Base-by-base conservation (phyloP, 176 grass and related monocot species). In the Musa acuminata region DNA sequence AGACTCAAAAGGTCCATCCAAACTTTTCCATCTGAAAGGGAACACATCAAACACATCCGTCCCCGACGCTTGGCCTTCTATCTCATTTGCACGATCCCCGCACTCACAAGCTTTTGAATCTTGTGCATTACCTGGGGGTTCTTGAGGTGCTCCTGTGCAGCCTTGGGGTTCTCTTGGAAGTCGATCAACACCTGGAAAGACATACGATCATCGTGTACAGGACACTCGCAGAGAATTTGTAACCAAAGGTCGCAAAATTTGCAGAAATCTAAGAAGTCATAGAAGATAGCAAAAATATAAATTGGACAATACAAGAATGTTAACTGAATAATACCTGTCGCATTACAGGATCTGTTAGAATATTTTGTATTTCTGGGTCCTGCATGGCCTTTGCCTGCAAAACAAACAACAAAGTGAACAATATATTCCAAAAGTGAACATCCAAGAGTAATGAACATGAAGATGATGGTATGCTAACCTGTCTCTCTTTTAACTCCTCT, bases 341-440 rank as follows among this genome's bases (percentile, higher is more conserved):
- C 93, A 96, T 96, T 9, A 92, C 86, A 9, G 93, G 93, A 67
- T 96, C 89, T 13, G 79, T 87, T 54, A 96, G 75, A 64, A 92
- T 96, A 71, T 78, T 80, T 80, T 96, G 93, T 71, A 96, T 88
- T 70, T 96, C 93, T 64, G 93, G 93, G n/a, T 96, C 85, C 67
- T 90, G 93, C 93, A 96, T 96, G 49, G 73, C 89, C 78, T 92
- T 92, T n/a, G 64, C 82, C 92, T 96, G 82, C 69, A 82, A 22
- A 27, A 21, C 35, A 43, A 43, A 20, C 8, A 7, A 24, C 48
- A 52, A 49, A 17, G 49, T 83, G 65, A 78, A 71, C 23, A 84
- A 78, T 43, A 6, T 43, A 51, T 82, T 13, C 9, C 66, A 16
- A 50, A 48, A 26, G 49, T 13, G 19, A 25, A 27, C 35, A 11